Conservation (phyloP, 2,329 filamentous ascomycete genomes). For the Pseudogymnoascus verrucosus region DNA sequence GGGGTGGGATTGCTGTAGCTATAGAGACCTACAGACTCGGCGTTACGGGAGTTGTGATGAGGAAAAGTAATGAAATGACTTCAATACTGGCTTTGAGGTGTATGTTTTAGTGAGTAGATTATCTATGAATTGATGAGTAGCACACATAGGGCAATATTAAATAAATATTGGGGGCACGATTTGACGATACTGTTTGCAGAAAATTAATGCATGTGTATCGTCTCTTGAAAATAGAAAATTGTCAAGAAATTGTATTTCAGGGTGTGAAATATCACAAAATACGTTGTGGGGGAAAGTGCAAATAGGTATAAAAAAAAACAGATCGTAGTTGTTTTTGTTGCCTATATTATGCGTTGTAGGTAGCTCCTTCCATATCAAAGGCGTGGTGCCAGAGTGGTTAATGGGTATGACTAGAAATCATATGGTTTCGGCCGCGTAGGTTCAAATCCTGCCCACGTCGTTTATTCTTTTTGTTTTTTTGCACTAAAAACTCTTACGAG, state of each 20-base stretch:
- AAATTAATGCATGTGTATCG: background rate
- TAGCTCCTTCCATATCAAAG: background rate
- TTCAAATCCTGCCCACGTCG: background rate
- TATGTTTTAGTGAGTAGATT: background rate
- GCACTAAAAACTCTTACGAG: background rate
- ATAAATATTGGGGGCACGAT: background rate
- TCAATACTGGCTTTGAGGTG: background rate
- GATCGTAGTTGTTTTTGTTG: background rate
- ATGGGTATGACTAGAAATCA: background rate
- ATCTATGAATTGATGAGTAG: background rate
- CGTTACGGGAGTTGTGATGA: conserved; percentile 2
- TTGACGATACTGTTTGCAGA: background rate
- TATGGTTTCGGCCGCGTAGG: too few species aligned
- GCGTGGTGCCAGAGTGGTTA: background rate
- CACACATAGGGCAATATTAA: background rate
- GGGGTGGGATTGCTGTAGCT: background rate
- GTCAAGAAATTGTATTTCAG: background rate
- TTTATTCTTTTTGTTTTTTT: background rate
- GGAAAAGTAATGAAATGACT: conserved; percentile 5
- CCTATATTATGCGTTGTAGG: too few species aligned
- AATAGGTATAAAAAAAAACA: background rate
- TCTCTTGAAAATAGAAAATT: background rate
- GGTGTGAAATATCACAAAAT: background rate
- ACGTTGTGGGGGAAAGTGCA: background rate
- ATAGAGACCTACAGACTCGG: conserved; percentile 6